phyloP scores from a whole-genome alignment of 176 grass and related monocot genomes.

The maize (Zea mays) region DNA sequence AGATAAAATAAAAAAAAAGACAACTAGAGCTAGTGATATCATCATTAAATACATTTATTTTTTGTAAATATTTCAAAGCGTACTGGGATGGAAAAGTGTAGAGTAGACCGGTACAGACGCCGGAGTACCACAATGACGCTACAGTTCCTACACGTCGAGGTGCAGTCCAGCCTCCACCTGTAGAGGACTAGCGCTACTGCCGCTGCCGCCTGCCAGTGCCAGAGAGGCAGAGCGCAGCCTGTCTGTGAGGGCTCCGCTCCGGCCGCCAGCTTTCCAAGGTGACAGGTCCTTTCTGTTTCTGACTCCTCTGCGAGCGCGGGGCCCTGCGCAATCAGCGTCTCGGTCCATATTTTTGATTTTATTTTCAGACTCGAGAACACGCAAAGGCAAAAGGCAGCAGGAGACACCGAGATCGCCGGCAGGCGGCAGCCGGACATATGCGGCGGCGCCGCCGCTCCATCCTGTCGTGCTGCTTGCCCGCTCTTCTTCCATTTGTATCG shows the following conservation, averaged over 20 bases:
- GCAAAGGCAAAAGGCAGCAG: not conserved
- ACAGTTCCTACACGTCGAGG: no score
- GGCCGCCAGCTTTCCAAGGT: conserved; percentile 1
- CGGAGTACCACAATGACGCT: no score
- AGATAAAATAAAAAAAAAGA: no score
- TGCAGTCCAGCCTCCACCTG: no score
- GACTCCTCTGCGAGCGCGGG: not conserved
- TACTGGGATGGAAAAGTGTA: no score
- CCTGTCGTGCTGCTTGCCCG: no score
- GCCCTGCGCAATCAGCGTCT: conserved; percentile 14
- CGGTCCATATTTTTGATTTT: not conserved
- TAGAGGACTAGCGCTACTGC: not conserved
- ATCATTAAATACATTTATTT: no score
- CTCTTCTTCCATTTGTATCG: no score
- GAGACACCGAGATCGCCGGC: not conserved
- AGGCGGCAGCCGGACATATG: not conserved
- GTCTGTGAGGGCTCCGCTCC: not conserved
- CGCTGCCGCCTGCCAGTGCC: not conserved
- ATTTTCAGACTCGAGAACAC: not conserved
- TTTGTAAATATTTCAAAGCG: no score
- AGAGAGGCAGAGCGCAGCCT: not conserved
- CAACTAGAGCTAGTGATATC: no score
- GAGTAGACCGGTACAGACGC: not conserved
- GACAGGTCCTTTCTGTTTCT: not conserved
- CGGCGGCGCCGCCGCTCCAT: not conserved